phyloP scores from a whole-genome alignment of 345 rosid species.

The Turritis glabra region DNA sequence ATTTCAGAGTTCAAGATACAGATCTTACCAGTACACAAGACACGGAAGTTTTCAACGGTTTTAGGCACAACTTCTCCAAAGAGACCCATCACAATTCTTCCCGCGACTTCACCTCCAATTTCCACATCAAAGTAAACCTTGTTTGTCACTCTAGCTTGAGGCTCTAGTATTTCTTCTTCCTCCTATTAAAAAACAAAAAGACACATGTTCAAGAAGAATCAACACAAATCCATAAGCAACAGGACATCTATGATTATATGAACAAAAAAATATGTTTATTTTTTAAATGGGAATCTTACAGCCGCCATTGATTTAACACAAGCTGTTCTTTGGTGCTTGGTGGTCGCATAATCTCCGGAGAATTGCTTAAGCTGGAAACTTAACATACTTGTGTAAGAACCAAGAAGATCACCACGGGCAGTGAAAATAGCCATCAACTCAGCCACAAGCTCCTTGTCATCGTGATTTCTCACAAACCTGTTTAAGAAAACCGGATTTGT shows the following conservation, averaged over 20 bases:
- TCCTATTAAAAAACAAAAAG: conserved; percentile 55
- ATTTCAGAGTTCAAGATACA: neutral
- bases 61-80: conserved; percentile 82
- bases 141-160: conserved; percentile 76
- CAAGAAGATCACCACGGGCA: too few species aligned
- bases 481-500: too few species aligned
- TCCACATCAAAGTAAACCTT: conserved; percentile 89
- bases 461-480: too few species aligned
- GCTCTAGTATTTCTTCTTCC: conserved; percentile 42
- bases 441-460: too few species aligned
- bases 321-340: conserved; percentile 44
- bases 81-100: conserved; percentile 85
- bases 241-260: neutral
- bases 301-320: conserved; percentile 55
- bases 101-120: conserved; percentile 70
- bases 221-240: conserved; percentile 7
- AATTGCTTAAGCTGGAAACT: conserved; percentile 41
- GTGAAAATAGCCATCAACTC: too few species aligned
- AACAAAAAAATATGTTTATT: conserved; percentile 3
- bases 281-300: conserved; percentile 41
- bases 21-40: conserved; percentile 71
- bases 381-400: too few species aligned
- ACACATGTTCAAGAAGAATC: conserved; percentile 10
- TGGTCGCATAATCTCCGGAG: conserved; percentile 41
- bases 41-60: conserved; percentile 88